phyloP scores from a whole-genome alignment of 805 yeast species.

The Candida odintsovae region DNA sequence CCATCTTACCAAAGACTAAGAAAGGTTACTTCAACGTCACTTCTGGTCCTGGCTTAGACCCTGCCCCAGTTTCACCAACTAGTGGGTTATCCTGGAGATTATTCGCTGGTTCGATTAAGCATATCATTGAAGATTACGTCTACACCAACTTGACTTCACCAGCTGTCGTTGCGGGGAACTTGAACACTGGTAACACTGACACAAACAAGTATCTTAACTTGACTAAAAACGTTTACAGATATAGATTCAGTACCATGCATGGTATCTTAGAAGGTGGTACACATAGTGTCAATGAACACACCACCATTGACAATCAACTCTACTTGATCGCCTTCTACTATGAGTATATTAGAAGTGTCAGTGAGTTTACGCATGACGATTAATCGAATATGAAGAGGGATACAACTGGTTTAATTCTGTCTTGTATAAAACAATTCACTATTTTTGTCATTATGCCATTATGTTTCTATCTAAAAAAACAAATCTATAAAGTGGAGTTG shows the following conservation, averaged over 20 bases:
- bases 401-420: too few relatives aligned
- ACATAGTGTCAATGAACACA: conserved; percentile 17
- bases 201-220: conserved; percentile 13
- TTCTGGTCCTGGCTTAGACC: conserved; percentile 29
- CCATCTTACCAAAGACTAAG: conserved; percentile 11
- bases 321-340: conserved; percentile 13
- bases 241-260: conserved; percentile 7
- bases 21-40: conserved; percentile 36
- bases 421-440: too few relatives aligned
- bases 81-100: conserved; percentile 43
- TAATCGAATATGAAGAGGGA: too few relatives aligned
- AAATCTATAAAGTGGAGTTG: background rate
- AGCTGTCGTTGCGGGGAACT: conserved; percentile 9
- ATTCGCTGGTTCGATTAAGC: conserved; percentile 58
- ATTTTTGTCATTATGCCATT: background rate
- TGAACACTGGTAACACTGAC: conserved; percentile 15
- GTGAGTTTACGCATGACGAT: conserved; percentile 5
- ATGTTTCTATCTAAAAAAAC: too few relatives aligned
- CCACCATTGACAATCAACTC: conserved; percentile 13
- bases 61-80: conserved; percentile 50
- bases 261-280: conserved; percentile 7
- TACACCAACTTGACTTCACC: conserved; percentile 6
- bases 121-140: conserved; percentile 49
- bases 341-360: conserved; percentile 12
- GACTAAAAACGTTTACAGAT: conserved; percentile 16